phyloP scores from a whole-genome alignment of 1,139 yeast genomes.

The Geotrichum carabidarum region DNA sequence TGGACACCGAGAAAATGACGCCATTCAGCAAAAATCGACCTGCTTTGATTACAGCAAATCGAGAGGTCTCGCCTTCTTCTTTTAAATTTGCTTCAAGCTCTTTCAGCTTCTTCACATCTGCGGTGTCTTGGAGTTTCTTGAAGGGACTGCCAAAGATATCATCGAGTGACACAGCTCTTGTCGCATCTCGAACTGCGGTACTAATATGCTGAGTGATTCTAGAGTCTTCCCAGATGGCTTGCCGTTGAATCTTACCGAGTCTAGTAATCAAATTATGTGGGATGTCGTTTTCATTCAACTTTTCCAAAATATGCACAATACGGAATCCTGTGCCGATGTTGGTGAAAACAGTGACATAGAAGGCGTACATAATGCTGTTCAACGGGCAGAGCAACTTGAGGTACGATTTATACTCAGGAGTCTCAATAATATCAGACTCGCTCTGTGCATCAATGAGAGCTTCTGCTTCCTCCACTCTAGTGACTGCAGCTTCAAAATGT shows the following conservation, averaged over 20 bases:
- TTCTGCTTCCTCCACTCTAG: conserved; percentile 14
- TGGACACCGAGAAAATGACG: conserved; percentile 29
- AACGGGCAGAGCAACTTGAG: conserved; percentile 23
- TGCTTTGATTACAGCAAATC: conserved; percentile 25
- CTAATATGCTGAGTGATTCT: conserved; percentile 20
- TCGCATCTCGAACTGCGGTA: conserved; percentile 24
- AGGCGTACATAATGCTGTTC: conserved; percentile 27
- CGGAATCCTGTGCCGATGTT: conserved; percentile 34
- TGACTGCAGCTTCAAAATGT: conserved; percentile 10
- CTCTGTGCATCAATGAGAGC: conserved; percentile 9
- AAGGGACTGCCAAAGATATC: conserved; percentile 21
- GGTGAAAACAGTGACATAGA: conserved; percentile 31
- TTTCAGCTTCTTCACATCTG: conserved; percentile 27
- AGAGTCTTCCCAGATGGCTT: conserved; percentile 31
- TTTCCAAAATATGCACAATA: conserved; percentile 28
- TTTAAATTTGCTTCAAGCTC: conserved; percentile 29
- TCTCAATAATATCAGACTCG: conserved; percentile 18
- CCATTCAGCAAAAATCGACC: conserved; percentile 32
- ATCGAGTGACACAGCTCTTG: conserved; percentile 28
- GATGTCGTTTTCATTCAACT: conserved; percentile 21
- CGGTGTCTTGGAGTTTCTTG: conserved; percentile 26
- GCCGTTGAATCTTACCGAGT: conserved; percentile 28
- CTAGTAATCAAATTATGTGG: conserved; percentile 21
- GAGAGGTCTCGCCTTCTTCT: conserved; percentile 15
- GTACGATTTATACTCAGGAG: conserved; percentile 20